Evolutionary conservation across 768 basidiomycete genomes (phyloP), one percentile per base, ranked within the genome.

Genomic region (Rhizopogon sp.): DNA sequence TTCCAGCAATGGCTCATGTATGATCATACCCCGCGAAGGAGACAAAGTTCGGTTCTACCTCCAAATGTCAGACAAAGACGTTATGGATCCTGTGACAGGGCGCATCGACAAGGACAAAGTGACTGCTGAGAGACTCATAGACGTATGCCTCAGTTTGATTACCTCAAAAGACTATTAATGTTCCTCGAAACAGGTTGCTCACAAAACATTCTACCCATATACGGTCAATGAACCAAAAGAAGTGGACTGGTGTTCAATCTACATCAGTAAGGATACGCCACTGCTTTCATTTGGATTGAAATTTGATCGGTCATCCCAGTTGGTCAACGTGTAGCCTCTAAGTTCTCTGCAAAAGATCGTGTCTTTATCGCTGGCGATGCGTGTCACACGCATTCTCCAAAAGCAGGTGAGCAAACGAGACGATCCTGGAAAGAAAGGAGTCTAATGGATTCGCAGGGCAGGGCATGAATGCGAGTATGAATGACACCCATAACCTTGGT

Each of bases 281-380:
- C 11, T 44, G 8, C 10, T 33, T 9, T 37, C 16, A 29, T 53
- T 58, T 39, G 35, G 22, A 17, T 31, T 35, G 16, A 45, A 29
- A 29, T 54, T 51, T 35, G 14, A 43, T 35, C 42, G 6, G 14
- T 44, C 35, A 16, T 29, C 16, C 6, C 43, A 87, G 88, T 90
- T 55, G 87, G 87, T 1, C 89, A 90, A 62, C 81, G 88, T 11
- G 83, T 90, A 1, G 87, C 88, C 6, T 79, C 84, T 5, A 73
- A 70, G 10, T 90, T 78, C 66, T 81, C 81, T 22, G 69, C 78
- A 2, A 65, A 79, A n/a, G 76, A 86, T 3, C 79, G 88, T 1
- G 77, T 88, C 1, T 90, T 90, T 66, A 88, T 91, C 53, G 84
- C 81, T 1, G 88, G 88, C 0, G 88, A 89, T 64, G 88, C 87